Base-by-base conservation (phyloP, 2,329 filamentous ascomycete species). In the Macrophomina phaseolina region DNA sequence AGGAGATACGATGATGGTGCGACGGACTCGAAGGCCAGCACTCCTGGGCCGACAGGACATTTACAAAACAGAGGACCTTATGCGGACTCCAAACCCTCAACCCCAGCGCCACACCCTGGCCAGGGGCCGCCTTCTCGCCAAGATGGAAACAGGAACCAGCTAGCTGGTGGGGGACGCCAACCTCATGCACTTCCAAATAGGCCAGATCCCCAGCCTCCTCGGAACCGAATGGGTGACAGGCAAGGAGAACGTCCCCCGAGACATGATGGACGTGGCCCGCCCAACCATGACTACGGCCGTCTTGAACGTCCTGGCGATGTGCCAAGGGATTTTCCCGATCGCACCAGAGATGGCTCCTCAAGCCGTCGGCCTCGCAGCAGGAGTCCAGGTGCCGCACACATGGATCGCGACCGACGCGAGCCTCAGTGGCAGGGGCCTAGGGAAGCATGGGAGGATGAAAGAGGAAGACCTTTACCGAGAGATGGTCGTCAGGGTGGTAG, bases 171-270 rank as follows among this genome's bases (percentile, higher is more conserved):
- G 12, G 53, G 55, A 42, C 71, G 46, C 66, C 69, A 49, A 70
- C 71, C 78, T 34, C 81, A 81, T 69, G 76, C 76, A 16, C 77
- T 90, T 6, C 88, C 88, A 1, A 87, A 78, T 64, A 82, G 87
- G 65, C 87, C 87, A 16, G 86, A 89, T 69, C 82, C 87, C 11
- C 86, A 85, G 7, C 82, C 86, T 53, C 82, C 83, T 0, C 80
- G 81, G 30, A 55, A 69, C 23, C 73, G 77, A 45, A 73, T 73
- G 48, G 55, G 69, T 28, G 76, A 78, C 45, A 76, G 77, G 38
- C 69, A 72, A n/a, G 65, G 66, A 34, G 78, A 79, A 32, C 76
- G 77, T 23, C 70, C 70, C 23, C 45, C 69, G 16, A 73, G 77
- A 58, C 75, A 79, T 28, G 78, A 79, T 40, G 70, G 66, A 64